phyloP scores from a whole-genome alignment of 495 filamentous ascomycete genomes.

The Cryomyces minteri region DNA sequence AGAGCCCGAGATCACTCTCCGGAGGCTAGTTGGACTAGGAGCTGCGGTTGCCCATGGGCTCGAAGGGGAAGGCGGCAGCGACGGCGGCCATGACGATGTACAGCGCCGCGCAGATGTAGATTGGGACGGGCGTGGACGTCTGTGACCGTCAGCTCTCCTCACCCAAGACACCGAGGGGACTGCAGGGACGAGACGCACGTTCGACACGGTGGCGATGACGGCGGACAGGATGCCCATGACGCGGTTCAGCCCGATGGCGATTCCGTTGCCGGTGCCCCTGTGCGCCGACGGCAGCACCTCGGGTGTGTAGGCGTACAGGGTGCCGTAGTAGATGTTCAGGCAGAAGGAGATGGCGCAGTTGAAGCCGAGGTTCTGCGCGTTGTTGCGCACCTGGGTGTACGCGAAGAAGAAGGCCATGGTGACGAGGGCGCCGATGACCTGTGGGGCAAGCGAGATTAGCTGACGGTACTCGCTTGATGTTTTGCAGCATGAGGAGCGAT shows the following conservation, averaged over 20 bases:
- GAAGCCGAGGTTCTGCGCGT: constrained; percentile 44
- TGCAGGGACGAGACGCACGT: constrained; percentile 12
- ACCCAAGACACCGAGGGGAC: background rate
- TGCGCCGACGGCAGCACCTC: constrained; percentile 49
- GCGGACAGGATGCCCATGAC: constrained; percentile 57
- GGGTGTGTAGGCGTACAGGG: constrained; percentile 43
- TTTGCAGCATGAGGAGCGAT: too few relatives aligned
- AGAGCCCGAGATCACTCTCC: too few relatives aligned
- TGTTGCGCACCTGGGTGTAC: constrained; percentile 42
- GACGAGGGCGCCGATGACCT: constrained; percentile 33
- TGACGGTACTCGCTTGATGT: too few relatives aligned
- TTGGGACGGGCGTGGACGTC: constrained; percentile 39
- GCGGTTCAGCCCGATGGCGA: constrained; percentile 48
- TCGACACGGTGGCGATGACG: constrained; percentile 38
- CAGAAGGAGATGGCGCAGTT: constrained; percentile 47
- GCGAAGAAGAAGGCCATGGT: constrained; percentile 50
- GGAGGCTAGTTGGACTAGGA: constrained; percentile 21
- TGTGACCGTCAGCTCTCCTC: constrained; percentile 2
- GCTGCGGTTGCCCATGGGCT: constrained; percentile 49
- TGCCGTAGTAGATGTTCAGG: constrained; percentile 56
- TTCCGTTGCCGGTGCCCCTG: constrained; percentile 50
- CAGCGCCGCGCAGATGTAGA: constrained; percentile 50
- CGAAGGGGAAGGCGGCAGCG: constrained; percentile 45
- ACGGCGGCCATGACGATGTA: constrained; percentile 45
- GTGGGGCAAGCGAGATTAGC: too few relatives aligned